Evolutionary conservation across 2,329 filamentous ascomycete genomes (phyloP), one percentile per base, ranked within the genome.

Genomic region (Escovopsis sp.): DNA sequence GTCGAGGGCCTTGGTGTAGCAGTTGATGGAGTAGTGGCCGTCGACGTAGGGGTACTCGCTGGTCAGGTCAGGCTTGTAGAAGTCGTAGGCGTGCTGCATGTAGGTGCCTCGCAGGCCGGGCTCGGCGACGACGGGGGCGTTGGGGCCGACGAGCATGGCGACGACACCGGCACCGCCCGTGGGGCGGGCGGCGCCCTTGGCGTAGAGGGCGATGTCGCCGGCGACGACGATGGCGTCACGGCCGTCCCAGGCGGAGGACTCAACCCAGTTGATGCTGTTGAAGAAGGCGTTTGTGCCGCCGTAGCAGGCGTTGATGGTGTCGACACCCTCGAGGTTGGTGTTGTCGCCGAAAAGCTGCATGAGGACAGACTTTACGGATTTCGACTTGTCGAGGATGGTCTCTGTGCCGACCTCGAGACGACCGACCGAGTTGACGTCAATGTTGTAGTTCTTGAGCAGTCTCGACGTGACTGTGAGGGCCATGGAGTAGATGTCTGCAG

Each of bases 1-100:
- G 58, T 89, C 84, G 24, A 89, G 77, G 39, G 84, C 83, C 67
- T 84, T 74, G 49, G 72, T 83, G 66, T 89, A 89, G 73, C 84
- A 89, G 63, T 69, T 81, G 60, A 87, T 62, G 39, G 84, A 89
- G 72, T 79, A 87, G 62, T 88, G 83, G 46, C 84, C 84, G 54
- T 89, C 84, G 44, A 89, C 84, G 57, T 84, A 79, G 49, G 84
- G 84, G 67, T 89, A 89, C 66, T 89, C 84, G 73, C 80, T 85
- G 56, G 83, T 83, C 51, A 89, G 70, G 63, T 89, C 84, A 55
- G 84, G 83, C 78, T 89, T 89, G 77, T 86, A 89, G 63, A 89
- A 89, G 63, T 89, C 84, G 64, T 89, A 91, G 53, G 79, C 80
- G 66, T 89, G 84, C 62, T 79, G 72, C 78, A 88, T 81, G 70